A percentile compares a stretch with the other conserved stretches of the same genome.
Conservation (phyloP, 352 stramenopile genomes). For the Globisporangium lucens region DNA sequence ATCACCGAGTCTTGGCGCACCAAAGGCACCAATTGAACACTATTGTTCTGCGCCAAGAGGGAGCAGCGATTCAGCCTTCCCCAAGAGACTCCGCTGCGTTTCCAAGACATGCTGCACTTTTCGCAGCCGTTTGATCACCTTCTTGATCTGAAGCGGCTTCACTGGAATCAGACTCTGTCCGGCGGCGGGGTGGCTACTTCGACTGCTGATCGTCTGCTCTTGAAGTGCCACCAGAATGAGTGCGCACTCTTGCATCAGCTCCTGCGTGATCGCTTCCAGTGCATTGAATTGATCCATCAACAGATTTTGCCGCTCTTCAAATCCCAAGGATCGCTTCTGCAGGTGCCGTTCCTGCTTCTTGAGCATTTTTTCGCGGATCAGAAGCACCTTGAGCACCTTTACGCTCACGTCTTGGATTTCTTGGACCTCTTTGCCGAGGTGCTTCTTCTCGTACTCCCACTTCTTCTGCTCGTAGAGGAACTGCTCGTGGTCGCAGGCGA, state of each 20-base stretch:
- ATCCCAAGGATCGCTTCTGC: slow-evolving; percentile 16
- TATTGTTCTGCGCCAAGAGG: not conserved
- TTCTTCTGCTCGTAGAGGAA: slow-evolving; percentile 62
- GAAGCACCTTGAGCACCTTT: slow-evolving; percentile 62
- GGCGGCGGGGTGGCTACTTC: not conserved
- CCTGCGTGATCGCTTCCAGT: slow-evolving; percentile 24
- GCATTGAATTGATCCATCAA: slow-evolving; percentile 12
- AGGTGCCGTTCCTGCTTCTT: slow-evolving; percentile 45
- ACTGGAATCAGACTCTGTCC: slow-evolving; percentile 19
- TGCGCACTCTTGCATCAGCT: slow-evolving; percentile 45
- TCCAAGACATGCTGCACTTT: slow-evolving; percentile 24
- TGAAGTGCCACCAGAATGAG: slow-evolving; percentile 50
- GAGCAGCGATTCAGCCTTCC: no score
- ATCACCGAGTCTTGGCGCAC: not conserved
- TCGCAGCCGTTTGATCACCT: slow-evolving; percentile 37
- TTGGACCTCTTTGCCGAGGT: slow-evolving; percentile 44
- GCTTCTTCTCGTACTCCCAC: slow-evolving; percentile 51
- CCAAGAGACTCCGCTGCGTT: not conserved
- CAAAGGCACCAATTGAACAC: not conserved
- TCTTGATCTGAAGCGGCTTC: slow-evolving; percentile 50
- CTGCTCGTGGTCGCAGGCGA: slow-evolving; percentile 60
- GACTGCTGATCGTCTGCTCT: slow-evolving; percentile 30
- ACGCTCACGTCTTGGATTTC: slow-evolving; percentile 59
- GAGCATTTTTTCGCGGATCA: slow-evolving; percentile 63
- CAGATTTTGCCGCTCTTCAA: slow-evolving; percentile 22